A percentile compares a stretch with the other conserved stretches of the same genome.
These are phyloP conservation scores for Pseudonitzschia pungens DNA, from an alignment of 108 stramenopile species.

Conservation along the genomic window DNA sequence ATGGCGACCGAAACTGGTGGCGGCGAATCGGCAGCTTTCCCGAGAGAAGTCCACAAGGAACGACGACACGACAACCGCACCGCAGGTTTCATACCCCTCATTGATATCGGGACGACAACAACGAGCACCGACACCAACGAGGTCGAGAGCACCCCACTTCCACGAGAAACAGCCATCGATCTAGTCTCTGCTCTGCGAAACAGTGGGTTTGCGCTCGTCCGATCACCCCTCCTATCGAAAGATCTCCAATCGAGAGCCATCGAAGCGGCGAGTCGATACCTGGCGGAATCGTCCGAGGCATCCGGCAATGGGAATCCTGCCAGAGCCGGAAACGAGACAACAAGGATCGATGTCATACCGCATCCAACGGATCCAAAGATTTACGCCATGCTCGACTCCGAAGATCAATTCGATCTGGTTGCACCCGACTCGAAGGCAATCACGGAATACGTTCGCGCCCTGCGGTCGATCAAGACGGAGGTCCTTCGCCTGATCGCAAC, in stretches of 20 bases:
- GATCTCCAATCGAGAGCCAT: slow-evolving; percentile 51
- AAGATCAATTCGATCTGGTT: slow-evolving; percentile 4
- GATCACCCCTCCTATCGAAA: slow-evolving; percentile 35
- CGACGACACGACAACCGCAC: background rate
- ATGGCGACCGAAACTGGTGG: background rate
- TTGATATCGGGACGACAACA: slow-evolving; percentile 6
- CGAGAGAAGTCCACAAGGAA: background rate
- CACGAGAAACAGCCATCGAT: slow-evolving; percentile 8
- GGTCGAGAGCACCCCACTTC: background rate
- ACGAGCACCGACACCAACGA: background rate
- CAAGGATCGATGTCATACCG: slow-evolving; percentile 28
- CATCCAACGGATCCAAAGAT: slow-evolving; percentile 72
- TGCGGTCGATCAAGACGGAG: slow-evolving; percentile 41
- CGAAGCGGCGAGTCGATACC: slow-evolving; percentile 37
- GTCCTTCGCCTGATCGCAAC: slow-evolving; percentile 51
- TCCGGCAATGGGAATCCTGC: background rate
- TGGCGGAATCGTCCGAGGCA: background rate
- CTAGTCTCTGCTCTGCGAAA: slow-evolving; percentile 40
- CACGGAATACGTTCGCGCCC: slow-evolving; percentile 46
- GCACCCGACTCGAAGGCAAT: slow-evolving; percentile 17
- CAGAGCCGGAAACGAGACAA: background rate
- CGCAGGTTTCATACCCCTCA: background rate
- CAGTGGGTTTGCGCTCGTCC: slow-evolving; percentile 64
- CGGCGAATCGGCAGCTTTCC: background rate
- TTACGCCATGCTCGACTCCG: slow-evolving; percentile 53